Evolutionary conservation across 352 stramenopile species (phyloP).

Genomic region (Blastocystis sp.): DNA sequence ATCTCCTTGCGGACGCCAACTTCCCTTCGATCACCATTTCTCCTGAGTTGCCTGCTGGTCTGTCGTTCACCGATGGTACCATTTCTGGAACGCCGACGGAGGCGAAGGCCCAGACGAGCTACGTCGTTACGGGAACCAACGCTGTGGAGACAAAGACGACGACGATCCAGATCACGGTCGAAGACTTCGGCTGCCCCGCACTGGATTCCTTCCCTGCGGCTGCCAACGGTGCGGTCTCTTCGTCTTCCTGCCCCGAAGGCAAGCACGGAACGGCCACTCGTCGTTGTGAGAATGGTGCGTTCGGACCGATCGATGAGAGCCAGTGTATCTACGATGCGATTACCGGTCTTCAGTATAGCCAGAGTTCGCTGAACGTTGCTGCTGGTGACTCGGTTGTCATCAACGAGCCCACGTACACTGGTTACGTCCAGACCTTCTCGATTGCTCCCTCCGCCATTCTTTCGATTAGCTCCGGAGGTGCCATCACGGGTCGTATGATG

Average conservation of each 20-base stretch:
- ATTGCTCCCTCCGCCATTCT: not conserved
- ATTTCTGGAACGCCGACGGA: not conserved
- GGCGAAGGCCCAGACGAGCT: not conserved
- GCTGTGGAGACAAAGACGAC: not conserved
- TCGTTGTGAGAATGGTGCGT: not conserved
- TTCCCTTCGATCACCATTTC: not conserved
- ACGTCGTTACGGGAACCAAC: not conserved
- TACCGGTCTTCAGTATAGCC: not conserved
- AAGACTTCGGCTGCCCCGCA: not conserved
- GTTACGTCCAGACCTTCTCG: not conserved
- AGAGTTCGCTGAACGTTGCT: not conserved
- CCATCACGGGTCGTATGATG: not conserved
- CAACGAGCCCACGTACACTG: not conserved
- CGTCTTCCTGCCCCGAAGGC: not conserved
- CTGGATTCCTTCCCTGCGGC: conserved; percentile 39
- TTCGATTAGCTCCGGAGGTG: not conserved
- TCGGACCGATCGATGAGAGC: not conserved
- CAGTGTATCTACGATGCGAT: not conserved
- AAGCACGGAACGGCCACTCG: not conserved
- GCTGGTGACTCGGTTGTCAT: not conserved
- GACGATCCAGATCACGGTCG: not conserved
- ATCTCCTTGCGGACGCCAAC: not conserved
- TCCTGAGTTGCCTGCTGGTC: not conserved
- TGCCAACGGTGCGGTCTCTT: not conserved
- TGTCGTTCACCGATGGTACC: not conserved